Percentiles rank a stretch among this genome's conserved stretches.
Conservation (phyloP, 2,329 filamentous ascomycete species). For the Ascochyta pisi region DNA sequence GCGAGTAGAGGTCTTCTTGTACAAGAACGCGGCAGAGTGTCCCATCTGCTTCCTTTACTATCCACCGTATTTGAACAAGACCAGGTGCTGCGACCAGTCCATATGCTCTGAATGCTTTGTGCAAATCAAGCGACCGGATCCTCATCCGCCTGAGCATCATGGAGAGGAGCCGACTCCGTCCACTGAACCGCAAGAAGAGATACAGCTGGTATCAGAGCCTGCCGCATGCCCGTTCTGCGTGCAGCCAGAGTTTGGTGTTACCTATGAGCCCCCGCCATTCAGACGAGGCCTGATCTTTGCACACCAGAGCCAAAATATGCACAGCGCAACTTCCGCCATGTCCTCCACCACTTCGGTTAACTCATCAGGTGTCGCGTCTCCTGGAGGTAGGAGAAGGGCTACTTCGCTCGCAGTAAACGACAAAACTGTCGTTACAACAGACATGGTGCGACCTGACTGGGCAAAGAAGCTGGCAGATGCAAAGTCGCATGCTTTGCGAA, state of each 20-base stretch:
- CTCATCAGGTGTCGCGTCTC: slow-evolving; percentile 56
- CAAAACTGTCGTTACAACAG: slow-evolving; percentile 88
- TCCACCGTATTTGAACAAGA: slow-evolving; percentile 91
- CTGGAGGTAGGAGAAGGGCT: slow-evolving; percentile 62
- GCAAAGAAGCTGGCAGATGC: slow-evolving; percentile 85
- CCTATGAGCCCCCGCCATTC: slow-evolving; percentile 88
- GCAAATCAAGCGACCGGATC: slow-evolving; percentile 94
- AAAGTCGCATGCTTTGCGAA: slow-evolving; percentile 80
- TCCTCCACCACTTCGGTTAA: slow-evolving; percentile 84
- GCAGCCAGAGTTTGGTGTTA: slow-evolving; percentile 94
- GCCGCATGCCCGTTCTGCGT: slow-evolving; percentile 95
- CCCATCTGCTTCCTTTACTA: slow-evolving; percentile 98
- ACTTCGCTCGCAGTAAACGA: slow-evolving; percentile 81
- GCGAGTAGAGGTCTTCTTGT: slow-evolving; percentile 87
- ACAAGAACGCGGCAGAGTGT: slow-evolving; percentile 89
- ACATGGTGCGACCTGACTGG: slow-evolving; percentile 93
- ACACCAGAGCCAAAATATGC: slow-evolving; percentile 59
- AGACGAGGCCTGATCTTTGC: slow-evolving; percentile 80
- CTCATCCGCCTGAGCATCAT: slow-evolving; percentile 83
- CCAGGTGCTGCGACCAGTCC: slow-evolving; percentile 91
- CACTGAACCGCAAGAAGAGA: slow-evolving; percentile 58
- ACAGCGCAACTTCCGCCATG: slow-evolving; percentile 71
- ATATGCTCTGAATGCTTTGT: slow-evolving; percentile 99
- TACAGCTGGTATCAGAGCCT: slow-evolving; percentile 84
- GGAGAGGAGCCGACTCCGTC: slow-evolving; percentile 49